These are phyloP conservation scores for Discostella pseudostelligera DNA, from an alignment of 108 stramenopile genomes.

Conservation along the genomic window DNA sequence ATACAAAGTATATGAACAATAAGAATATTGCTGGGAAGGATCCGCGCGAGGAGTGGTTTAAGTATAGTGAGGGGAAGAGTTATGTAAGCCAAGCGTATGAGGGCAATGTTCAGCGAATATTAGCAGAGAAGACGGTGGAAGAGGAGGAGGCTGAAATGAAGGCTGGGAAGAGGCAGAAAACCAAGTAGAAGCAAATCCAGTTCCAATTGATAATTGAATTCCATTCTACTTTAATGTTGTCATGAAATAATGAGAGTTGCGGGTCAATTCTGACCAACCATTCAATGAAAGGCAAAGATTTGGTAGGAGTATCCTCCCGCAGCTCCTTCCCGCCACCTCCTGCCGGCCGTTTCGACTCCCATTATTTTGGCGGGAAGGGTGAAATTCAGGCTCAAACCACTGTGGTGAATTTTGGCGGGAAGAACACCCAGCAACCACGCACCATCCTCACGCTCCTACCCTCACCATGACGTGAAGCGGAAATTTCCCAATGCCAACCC, in stretches of 20 bases:
- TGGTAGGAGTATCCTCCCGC: no score
- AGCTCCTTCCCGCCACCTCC: no score
- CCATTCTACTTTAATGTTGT: no score
- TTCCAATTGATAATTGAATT: background rate
- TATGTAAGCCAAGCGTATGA: slow-evolving; percentile 53
- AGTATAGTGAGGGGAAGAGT: slow-evolving; percentile 71
- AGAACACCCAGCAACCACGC: no score
- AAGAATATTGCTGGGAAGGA: slow-evolving; percentile 81
- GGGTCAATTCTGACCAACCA: no score
- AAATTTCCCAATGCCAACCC: slow-evolving; percentile 23
- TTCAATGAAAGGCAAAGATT: no score
- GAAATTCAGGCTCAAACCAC: no score
- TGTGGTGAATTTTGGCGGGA: background rate
- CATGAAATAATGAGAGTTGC: no score
- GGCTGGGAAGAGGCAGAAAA: slow-evolving; percentile 25
- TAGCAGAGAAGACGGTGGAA: slow-evolving; percentile 80
- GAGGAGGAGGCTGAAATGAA: slow-evolving; percentile 76
- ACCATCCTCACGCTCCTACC: background rate
- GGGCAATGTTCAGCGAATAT: slow-evolving; percentile 60
- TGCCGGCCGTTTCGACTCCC: background rate
- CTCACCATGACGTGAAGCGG: background rate
- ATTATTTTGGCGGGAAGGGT: background rate
- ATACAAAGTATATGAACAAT: slow-evolving; percentile 45
- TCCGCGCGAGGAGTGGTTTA: slow-evolving; percentile 78
- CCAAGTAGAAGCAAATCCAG: slow-evolving; percentile 9